Evolutionary conservation across 805 yeast genomes (phyloP).

Genomic region (Debaryomyces castellii): DNA sequence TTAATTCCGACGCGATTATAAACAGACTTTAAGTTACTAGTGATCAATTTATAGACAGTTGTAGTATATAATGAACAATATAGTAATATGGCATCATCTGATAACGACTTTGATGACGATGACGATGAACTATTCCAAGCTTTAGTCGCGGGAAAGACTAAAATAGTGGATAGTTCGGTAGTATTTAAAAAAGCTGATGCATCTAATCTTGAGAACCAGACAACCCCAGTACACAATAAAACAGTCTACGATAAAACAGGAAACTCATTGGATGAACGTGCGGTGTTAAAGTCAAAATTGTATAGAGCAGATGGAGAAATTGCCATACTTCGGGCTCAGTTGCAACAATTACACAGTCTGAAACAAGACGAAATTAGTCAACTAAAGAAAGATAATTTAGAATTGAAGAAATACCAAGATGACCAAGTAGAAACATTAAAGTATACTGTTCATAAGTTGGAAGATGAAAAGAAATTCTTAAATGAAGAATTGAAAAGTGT

Average conservation of each 20-base stretch:
- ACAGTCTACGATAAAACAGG: too few species aligned
- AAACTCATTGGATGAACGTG: too few species aligned
- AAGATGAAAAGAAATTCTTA: constrained; percentile 44
- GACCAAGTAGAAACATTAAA: constrained; percentile 32
- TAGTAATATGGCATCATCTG: constrained; percentile 10
- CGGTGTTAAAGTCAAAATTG: constrained; percentile 29
- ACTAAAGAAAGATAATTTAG: constrained; percentile 17
- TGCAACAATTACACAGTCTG: constrained; percentile 45
- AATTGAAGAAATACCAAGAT: constrained; percentile 18
- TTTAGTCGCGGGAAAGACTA: constrained; percentile 34
- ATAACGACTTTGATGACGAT: constrained; percentile 36
- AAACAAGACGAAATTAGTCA: constrained; percentile 35
- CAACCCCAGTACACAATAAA: not conserved
- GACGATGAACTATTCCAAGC: constrained; percentile 48
- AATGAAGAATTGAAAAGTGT: constrained; percentile 35
- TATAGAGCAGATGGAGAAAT: constrained; percentile 74
- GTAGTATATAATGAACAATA: not conserved
- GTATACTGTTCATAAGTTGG: constrained; percentile 34
- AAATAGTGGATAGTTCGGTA: constrained; percentile 9
- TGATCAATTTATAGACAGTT: too few species aligned
- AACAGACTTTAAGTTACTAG: not conserved
- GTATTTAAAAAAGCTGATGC: constrained; percentile 5
- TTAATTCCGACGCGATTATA: not conserved
- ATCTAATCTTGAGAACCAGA: not conserved
- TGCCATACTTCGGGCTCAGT: constrained; percentile 68